These are phyloP conservation scores for Erigeron philadelphicus DNA, from an alignment of 140 eudicot genomes.

Conservation along the genomic window DNA sequence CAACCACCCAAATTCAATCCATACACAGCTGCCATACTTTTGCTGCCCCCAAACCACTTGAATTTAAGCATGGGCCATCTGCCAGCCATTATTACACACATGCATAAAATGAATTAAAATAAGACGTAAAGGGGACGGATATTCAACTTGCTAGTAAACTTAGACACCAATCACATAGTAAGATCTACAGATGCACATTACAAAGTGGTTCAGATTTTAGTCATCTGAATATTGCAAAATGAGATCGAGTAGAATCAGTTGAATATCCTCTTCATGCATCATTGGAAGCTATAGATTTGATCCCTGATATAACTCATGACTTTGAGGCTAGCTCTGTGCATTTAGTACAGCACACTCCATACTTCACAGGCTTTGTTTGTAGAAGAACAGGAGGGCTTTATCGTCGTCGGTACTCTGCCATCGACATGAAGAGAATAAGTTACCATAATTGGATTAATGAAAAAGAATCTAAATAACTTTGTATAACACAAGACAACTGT, in stretches of 20 bases:
- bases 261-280: neutral
- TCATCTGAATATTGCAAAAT: neutral
- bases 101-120: neutral
- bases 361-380: neutral
- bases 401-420: constrained; percentile 9
- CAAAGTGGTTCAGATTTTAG: neutral
- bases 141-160: neutral
- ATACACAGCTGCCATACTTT: neutral
- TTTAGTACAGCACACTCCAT: neutral
- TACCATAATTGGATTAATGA: neutral
- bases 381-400: constrained; percentile 1
- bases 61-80: neutral
- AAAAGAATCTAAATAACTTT: neutral
- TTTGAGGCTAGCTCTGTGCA: neutral
- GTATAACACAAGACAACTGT: neutral
- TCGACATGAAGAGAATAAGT: neutral
- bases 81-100: neutral
- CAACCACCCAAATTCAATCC: neutral
- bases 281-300: neutral
- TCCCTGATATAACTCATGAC: neutral
- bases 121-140: neutral
- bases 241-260: neutral
- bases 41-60: neutral
- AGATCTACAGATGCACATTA: neutral
- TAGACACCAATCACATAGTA: neutral